Evolutionary conservation across 805 yeast species (phyloP), one percentile per base, ranked within the genome.

Genomic region (Schizosaccharomyces osmophilus): DNA sequence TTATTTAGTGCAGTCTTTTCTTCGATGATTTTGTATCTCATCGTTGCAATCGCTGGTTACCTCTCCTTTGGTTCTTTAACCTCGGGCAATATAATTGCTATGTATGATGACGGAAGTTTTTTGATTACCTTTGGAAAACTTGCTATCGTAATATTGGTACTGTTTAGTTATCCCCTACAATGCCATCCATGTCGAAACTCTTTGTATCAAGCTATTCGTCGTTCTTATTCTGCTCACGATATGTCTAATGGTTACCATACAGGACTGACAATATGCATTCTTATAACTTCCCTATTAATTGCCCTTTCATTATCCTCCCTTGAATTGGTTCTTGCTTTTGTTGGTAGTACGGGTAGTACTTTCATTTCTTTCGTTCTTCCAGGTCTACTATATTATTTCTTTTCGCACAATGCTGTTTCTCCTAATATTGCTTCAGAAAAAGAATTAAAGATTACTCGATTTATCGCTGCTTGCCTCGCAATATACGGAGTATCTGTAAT

Each of bases 261-360:
- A 11, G 61, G 69, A n/a, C 67, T 78, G 29, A 79, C 83, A 0
- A 63, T 73, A 1, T 59, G 66, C 3, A 74, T 80, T 39, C 74
- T 88, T 60, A 48, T 77, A 0, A 67, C 75, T 5, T 80, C 87
- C 59, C 87, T 84, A 68, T 62, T 74, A 0, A 73, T 84, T 9
- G 93, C 96, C 0, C 72, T 83, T 43, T 70, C 80, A 3, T 83
- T 88, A 39, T 74, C 74, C 15, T 86, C 95, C 0, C 79, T 88
- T 66, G 95, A 90, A 32, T 78, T 82, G 59, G 89, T 89, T 15
- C 73, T 88, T 65, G 88, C 95, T 1, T 75, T 88, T 65, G 95
- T 88, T 3, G 97, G 97, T 1, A 85, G 95, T 0, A 87, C 95
- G 0, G 96, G 96, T 0, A 86, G 95, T 0, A 88, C 96, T 0